phyloP scores from a whole-genome alignment of 2,329 filamentous ascomycete species.

The Neocatenulostroma microsporum region DNA sequence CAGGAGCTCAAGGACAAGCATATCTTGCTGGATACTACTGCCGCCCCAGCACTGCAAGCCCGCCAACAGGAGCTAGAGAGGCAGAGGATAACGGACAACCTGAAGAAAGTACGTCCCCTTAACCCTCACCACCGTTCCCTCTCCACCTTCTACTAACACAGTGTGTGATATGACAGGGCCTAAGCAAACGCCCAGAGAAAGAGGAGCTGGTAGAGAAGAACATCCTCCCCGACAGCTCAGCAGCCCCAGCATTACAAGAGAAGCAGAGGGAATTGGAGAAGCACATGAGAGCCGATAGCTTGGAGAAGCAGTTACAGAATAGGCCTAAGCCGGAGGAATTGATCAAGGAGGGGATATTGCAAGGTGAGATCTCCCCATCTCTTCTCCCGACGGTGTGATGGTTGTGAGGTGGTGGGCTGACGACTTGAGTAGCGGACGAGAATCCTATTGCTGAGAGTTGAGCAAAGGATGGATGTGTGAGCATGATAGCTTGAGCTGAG shows the following conservation, averaged over 20 bases:
- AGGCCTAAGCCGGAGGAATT: conserved; percentile 69
- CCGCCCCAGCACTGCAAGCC: conserved; percentile 60
- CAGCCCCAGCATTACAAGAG: conserved; percentile 69
- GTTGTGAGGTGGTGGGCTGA: neutral
- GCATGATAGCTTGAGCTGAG: too few species aligned
- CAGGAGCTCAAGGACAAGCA: conserved; percentile 61
- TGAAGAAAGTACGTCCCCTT: conserved; percentile 51
- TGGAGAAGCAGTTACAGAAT: conserved; percentile 79
- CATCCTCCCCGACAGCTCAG: conserved; percentile 72
- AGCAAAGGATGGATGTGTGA: too few species aligned
- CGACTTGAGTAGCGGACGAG: conserved; percentile 6
- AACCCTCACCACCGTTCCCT: too few species aligned
- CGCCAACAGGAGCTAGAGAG: conserved; percentile 56
- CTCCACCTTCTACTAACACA: neutral
- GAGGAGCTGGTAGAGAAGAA: conserved; percentile 76
- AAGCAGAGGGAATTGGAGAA: conserved; percentile 78
- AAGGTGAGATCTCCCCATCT: too few species aligned
- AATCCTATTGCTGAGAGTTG: conserved; percentile 7
- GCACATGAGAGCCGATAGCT: conserved; percentile 76
- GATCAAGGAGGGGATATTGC: conserved; percentile 71
- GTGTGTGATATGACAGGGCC: conserved; percentile 29
- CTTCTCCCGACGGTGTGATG: too few species aligned
- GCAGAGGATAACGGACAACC: conserved; percentile 53
- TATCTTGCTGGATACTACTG: conserved; percentile 59
- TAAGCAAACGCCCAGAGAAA: conserved; percentile 58